Conservation (phyloP, 2,329 filamentous ascomycete genomes). For the Aspergillus jensenii region DNA sequence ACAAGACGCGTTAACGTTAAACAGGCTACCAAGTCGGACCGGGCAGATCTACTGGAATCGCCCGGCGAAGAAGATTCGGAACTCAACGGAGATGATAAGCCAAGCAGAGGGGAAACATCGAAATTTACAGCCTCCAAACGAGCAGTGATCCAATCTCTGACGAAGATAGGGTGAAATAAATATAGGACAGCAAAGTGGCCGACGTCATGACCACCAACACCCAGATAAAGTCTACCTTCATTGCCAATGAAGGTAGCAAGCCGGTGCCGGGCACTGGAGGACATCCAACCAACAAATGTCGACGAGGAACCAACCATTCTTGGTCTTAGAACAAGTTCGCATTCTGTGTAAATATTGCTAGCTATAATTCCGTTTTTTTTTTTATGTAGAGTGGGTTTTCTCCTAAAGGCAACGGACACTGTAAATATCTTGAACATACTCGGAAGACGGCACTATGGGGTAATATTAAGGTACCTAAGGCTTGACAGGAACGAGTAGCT, state of each 20-base stretch:
- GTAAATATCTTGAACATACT: too few relatives aligned
- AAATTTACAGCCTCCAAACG: not conserved
- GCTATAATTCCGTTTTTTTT: not conserved
- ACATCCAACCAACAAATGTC: not conserved
- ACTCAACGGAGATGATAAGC: not conserved
- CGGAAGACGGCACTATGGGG: too few relatives aligned
- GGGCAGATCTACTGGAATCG: not conserved
- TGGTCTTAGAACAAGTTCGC: not conserved
- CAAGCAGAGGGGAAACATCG: not conserved
- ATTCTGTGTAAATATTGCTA: not conserved
- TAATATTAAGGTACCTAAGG: not conserved
- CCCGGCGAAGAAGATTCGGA: not conserved
- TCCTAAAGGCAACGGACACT: too few relatives aligned
- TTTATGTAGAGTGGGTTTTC: too few relatives aligned
- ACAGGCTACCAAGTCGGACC: not conserved
- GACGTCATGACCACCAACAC: not conserved
- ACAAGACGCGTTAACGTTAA: not conserved
- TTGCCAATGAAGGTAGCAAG: not conserved
- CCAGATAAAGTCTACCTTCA: not conserved
- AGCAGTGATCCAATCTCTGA: not conserved
- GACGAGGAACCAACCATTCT: not conserved
- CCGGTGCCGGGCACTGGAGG: not conserved
- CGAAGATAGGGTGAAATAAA: not conserved
- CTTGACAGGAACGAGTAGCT: not conserved
- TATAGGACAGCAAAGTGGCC: not conserved